phyloP scores from a whole-genome alignment of 441 rosid genomes.

The Eutrema salsugineum region DNA sequence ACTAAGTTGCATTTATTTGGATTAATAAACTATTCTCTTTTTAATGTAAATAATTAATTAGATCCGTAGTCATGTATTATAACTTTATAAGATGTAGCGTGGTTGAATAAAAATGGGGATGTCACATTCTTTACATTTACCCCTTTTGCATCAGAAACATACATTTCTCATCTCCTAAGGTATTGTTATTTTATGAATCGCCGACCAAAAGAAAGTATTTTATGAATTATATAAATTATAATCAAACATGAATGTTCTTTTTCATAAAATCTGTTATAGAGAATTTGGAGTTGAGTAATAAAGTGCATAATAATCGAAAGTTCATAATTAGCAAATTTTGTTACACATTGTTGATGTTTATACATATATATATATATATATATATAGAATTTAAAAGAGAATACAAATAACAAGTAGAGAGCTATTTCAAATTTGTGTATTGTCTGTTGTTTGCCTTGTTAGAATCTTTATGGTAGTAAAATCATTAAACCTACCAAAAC shows the following conservation, averaged over 20 bases:
- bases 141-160: background rate
- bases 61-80: background rate
- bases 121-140: background rate
- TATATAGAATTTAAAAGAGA: no score
- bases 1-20: constrained; percentile 9
- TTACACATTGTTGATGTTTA: no score
- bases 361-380: no score
- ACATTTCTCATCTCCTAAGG: background rate
- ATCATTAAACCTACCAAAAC: background rate
- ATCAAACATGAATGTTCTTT: background rate
- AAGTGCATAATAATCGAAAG: no score
- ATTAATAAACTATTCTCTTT: background rate
- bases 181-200: background rate
- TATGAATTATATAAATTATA: background rate
- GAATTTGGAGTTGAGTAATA: background rate
- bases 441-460: background rate
- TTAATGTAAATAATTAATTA: constrained; percentile 21
- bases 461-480: background rate
- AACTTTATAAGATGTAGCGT: background rate
- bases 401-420: no score
- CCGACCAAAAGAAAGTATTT: background rate
- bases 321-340: no score
- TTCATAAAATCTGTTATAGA: background rate
- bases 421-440: background rate
- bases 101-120: constrained; percentile 7